Conservation (phyloP, 192 early-diverging fungal species). For the Coemansia sp. region DNA sequence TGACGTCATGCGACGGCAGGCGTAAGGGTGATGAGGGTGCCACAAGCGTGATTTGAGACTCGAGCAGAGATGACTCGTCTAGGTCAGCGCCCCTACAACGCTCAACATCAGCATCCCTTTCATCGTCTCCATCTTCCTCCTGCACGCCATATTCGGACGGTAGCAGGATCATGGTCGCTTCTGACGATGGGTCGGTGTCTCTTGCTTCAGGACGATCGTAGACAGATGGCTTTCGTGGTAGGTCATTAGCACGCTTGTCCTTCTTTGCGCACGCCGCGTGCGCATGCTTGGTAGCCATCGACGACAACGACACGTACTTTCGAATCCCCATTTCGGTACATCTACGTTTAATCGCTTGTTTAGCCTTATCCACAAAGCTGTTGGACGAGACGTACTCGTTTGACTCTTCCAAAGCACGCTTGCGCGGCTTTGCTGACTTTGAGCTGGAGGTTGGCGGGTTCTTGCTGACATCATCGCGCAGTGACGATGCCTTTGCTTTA, state of each 20-base stretch:
- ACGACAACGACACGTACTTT: slow-evolving; percentile 34
- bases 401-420: slow-evolving; percentile 26
- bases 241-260: not conserved
- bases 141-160: slow-evolving; percentile 19
- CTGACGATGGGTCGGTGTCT: slow-evolving; percentile 31
- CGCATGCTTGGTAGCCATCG: slow-evolving; percentile 30
- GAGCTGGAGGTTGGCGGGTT: not conserved
- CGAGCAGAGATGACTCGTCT: slow-evolving; percentile 25
- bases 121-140: slow-evolving; percentile 2
- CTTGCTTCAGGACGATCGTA: not conserved
- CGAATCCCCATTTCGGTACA: slow-evolving; percentile 51
- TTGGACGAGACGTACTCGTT: slow-evolving; percentile 10
- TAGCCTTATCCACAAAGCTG: slow-evolving; percentile 35
- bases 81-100: not conserved
- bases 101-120: not conserved
- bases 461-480: not conserved
- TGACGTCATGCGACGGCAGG: not conserved
- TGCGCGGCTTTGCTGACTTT: slow-evolving; percentile 14
- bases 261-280: slow-evolving; percentile 7
- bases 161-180: slow-evolving; percentile 47
- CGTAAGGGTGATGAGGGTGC: slow-evolving; percentile 42
- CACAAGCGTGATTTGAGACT: slow-evolving; percentile 47
- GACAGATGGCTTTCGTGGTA: slow-evolving; percentile 10
- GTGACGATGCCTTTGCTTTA: not conserved
- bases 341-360: slow-evolving; percentile 44